phyloP scores from a whole-genome alignment of 768 basidiomycete species.

The Serendipita vermifera region DNA sequence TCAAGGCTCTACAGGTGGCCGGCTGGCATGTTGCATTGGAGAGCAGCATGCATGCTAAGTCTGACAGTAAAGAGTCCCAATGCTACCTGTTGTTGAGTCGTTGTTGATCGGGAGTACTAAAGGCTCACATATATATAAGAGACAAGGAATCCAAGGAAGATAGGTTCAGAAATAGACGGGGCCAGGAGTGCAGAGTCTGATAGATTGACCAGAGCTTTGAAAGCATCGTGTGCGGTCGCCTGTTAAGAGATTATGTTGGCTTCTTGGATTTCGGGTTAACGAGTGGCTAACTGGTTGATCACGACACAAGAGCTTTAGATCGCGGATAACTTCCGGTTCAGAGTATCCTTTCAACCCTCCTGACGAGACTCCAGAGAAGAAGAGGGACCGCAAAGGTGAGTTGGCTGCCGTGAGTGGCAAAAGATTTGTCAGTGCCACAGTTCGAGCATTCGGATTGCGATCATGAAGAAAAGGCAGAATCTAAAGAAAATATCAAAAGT shows the following conservation, averaged over 20 bases:
- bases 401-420: conserved; percentile 64
- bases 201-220: conserved; percentile 86
- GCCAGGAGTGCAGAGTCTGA: conserved; percentile 69
- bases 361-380: conserved; percentile 47
- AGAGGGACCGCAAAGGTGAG: conserved; percentile 59
- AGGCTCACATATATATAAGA: conserved; percentile 77
- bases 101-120: neutral
- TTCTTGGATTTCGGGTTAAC: neutral
- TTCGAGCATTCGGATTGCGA: conserved; percentile 74
- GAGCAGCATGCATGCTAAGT: conserved; percentile 91
- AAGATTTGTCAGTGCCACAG: conserved; percentile 74
- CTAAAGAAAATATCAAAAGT: conserved; percentile 27
- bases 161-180: conserved; percentile 48
- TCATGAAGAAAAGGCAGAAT: conserved; percentile 77
- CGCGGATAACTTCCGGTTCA: conserved; percentile 58
- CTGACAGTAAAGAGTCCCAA: conserved; percentile 79
- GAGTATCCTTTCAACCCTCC: conserved; percentile 45
- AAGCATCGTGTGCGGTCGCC: conserved; percentile 89
- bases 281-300: conserved; percentile 59
- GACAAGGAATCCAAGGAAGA: conserved; percentile 68
- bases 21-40: conserved; percentile 83
- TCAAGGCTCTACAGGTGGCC: conserved; percentile 46
- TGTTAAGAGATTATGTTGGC: conserved; percentile 22
- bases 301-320: conserved; percentile 75
- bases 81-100: conserved; percentile 39